phyloP scores from a whole-genome alignment of 2,329 filamentous ascomycete genomes.

The Pleomassaria siparia region DNA sequence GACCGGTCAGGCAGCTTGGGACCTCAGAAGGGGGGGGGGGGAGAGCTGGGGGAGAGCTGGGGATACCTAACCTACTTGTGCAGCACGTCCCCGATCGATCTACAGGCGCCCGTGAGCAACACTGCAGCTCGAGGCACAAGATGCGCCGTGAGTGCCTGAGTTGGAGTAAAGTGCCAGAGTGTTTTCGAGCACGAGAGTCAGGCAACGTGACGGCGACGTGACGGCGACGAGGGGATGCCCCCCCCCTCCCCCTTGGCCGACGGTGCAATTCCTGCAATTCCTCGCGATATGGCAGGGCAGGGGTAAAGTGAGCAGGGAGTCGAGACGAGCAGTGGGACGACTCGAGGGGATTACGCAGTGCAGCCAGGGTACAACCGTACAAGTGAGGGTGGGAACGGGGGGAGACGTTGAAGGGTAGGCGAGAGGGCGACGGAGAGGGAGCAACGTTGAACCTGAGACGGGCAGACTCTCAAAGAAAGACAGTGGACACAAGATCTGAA shows the following conservation, averaged over 20 bases:
- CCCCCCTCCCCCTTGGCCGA: too few species aligned
- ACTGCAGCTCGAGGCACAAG: constrained; percentile 12
- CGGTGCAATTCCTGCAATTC: constrained; percentile 1
- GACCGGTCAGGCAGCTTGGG: too few species aligned
- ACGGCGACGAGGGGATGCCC: constrained; percentile 3
- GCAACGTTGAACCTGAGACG: constrained; percentile 36
- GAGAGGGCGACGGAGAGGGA: constrained; percentile 6
- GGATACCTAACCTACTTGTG: too few species aligned
- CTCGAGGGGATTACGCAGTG: constrained; percentile 30
- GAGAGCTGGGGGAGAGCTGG: too few species aligned
- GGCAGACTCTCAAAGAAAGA: too few species aligned
- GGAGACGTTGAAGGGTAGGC: constrained; percentile 13
- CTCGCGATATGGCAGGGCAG: constrained; percentile 11
- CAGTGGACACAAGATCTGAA: too few species aligned
- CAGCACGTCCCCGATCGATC: constrained; percentile 30
- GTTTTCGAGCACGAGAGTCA: constrained; percentile 1
- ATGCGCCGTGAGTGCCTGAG: constrained; percentile 20
- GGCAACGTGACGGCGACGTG: neutral
- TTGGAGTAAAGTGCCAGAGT: too few species aligned
- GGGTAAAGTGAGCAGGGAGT: constrained; percentile 16
- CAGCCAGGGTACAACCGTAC: too few species aligned
- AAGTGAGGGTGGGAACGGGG: constrained; percentile 16
- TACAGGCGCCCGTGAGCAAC: constrained; percentile 24
- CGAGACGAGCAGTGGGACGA: constrained; percentile 27
- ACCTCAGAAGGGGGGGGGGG: constrained; percentile 16